These are phyloP conservation scores for Lentinus tigrinus DNA, from an alignment of 768 basidiomycete species.

Conservation along the genomic window DNA sequence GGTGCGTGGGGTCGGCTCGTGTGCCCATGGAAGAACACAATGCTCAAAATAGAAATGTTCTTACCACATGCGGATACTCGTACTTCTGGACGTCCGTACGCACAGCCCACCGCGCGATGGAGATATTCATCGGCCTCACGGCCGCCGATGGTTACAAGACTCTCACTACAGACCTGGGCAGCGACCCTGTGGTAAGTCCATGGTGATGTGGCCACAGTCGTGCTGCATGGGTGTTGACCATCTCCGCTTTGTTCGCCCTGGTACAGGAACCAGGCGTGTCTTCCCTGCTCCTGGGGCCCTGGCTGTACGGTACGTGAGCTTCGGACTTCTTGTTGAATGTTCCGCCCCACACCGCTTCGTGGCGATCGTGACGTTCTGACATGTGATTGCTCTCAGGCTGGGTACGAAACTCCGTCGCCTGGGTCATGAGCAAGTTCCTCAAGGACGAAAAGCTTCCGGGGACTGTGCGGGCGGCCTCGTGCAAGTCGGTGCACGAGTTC, in stretches of 20 bases:
- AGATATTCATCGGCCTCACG: slow-evolving; percentile 61
- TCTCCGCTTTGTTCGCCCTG: neutral
- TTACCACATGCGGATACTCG: neutral
- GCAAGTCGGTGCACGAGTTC: slow-evolving; percentile 52
- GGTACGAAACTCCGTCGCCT: slow-evolving; percentile 43
- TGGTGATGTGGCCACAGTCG: neutral
- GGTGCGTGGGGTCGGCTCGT: slow-evolving; percentile 34
- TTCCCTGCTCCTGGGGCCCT: slow-evolving; percentile 1
- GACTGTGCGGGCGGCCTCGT: slow-evolving; percentile 37
- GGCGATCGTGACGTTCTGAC: neutral
- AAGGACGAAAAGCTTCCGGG: slow-evolving; percentile 49
- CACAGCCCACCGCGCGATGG: slow-evolving; percentile 47
- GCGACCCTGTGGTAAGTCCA: slow-evolving; percentile 58
- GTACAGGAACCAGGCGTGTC: neutral
- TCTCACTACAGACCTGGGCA: slow-evolving; percentile 60
- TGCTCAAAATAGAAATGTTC: neutral
- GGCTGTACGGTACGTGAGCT: neutral
- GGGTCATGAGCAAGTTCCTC: slow-evolving; percentile 40
- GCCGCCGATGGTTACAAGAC: slow-evolving; percentile 76
- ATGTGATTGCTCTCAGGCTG: slow-evolving; percentile 28
- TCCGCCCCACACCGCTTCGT: neutral
- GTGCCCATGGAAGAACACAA: neutral
- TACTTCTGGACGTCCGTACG: neutral
- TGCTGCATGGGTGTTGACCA: neutral
- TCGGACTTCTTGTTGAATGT: neutral